phyloP scores from a whole-genome alignment of 2,329 filamentous ascomycete species.

The Pseudodiploospora longispora region DNA sequence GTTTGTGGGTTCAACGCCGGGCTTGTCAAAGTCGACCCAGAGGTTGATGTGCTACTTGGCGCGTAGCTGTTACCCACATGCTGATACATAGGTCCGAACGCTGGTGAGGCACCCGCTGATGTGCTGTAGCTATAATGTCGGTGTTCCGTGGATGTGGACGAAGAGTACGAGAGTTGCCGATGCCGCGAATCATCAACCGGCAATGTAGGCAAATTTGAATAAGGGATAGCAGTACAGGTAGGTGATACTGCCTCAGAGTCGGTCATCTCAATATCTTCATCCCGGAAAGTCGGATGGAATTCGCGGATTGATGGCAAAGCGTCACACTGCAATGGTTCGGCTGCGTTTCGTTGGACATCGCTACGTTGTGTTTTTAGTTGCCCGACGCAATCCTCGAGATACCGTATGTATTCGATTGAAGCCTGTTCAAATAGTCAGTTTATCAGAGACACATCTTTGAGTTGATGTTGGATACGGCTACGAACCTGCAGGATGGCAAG shows the following conservation, averaged over 20 bases:
- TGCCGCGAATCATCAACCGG: slow-evolving; percentile 34
- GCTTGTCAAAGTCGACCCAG: slow-evolving; percentile 49
- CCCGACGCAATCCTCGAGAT: slow-evolving; percentile 79
- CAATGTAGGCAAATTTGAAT: slow-evolving; percentile 45
- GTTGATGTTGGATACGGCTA: slow-evolving; percentile 4
- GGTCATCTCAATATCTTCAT: slow-evolving; percentile 54
- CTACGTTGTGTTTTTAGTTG: slow-evolving; percentile 61
- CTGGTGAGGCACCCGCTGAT: slow-evolving; percentile 46
- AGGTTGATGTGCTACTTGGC: slow-evolving; percentile 33
- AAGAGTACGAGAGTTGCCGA: slow-evolving; percentile 42
- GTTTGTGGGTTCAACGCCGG: slow-evolving; percentile 47
- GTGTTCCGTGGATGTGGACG: slow-evolving; percentile 43
- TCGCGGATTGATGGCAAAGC: slow-evolving; percentile 29
- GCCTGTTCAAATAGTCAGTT: slow-evolving; percentile 46
- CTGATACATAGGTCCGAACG: slow-evolving; percentile 43
- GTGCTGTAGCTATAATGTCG: slow-evolving; percentile 42
- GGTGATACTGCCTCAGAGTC: slow-evolving; percentile 44
- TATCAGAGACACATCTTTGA: not conserved
- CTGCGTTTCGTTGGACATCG: slow-evolving; percentile 19
- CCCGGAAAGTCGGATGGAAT: slow-evolving; percentile 33
- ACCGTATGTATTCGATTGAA: slow-evolving; percentile 91
- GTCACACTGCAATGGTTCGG: slow-evolving; percentile 18
- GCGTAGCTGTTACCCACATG: slow-evolving; percentile 22
- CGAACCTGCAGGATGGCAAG: slow-evolving; percentile 84
- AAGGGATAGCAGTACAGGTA: slow-evolving; percentile 26